These are phyloP conservation scores for Annulohypoxylon truncatum DNA, from an alignment of 2,329 filamentous ascomycete genomes.

Conservation along the genomic window DNA sequence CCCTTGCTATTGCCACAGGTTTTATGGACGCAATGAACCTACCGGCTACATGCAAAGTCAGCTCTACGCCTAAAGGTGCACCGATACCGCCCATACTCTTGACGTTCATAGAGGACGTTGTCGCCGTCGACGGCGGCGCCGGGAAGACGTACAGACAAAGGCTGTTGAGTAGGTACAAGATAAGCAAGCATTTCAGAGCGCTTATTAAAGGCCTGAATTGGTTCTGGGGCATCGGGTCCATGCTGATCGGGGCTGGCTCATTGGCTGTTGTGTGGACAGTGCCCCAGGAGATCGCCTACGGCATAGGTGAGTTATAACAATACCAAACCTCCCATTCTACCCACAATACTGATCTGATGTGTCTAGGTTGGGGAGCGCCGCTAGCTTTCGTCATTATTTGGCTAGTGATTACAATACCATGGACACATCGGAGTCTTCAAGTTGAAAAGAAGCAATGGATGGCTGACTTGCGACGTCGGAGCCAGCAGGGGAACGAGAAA, in stretches of 20 bases:
- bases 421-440: slow-evolving; percentile 39
- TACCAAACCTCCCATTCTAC: background rate
- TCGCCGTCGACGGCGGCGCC: slow-evolving; percentile 73
- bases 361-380: slow-evolving; percentile 46
- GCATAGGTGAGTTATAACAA: slow-evolving; percentile 49
- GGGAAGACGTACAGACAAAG: slow-evolving; percentile 64
- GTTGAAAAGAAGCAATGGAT: slow-evolving; percentile 45
- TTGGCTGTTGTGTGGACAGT: slow-evolving; percentile 62
- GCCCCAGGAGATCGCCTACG: slow-evolving; percentile 59
- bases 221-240: slow-evolving; percentile 66
- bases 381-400: slow-evolving; percentile 45
- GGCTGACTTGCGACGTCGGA: slow-evolving; percentile 21
- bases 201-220: slow-evolving; percentile 66
- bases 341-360: slow-evolving; percentile 10
- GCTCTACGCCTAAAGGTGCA: slow-evolving; percentile 70
- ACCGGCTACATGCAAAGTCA: slow-evolving; percentile 70
- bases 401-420: slow-evolving; percentile 46
- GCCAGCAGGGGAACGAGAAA: slow-evolving; percentile 25
- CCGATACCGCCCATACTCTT: slow-evolving; percentile 70
- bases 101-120: slow-evolving; percentile 74
- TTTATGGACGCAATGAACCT: slow-evolving; percentile 50
- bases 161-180: slow-evolving; percentile 62
- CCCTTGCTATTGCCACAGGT: slow-evolving; percentile 55
- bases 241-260: slow-evolving; percentile 59
- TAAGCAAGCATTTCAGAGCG: slow-evolving; percentile 64